These are phyloP conservation scores for Bonia amplexicaulis DNA, from an alignment of 176 grass and related monocot species.

Conservation along the genomic window DNA sequence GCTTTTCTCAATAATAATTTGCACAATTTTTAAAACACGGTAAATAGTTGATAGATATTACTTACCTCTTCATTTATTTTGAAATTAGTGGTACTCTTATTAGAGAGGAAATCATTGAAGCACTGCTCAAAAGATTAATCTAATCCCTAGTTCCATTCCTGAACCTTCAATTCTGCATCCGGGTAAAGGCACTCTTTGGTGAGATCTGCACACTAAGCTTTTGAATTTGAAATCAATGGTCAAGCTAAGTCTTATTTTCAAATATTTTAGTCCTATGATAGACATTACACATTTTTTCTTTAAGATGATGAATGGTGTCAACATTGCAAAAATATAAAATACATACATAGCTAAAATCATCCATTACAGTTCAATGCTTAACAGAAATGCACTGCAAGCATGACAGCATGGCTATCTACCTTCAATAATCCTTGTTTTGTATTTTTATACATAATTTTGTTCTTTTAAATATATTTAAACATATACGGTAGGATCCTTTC, in stretches of 20 bases:
- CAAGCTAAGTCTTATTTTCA: neutral
- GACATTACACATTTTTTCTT: neutral
- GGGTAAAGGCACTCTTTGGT: neutral
- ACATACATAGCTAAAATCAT: neutral
- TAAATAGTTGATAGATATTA: too few relatives aligned
- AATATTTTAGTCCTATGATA: neutral
- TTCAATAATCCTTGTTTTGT: too few relatives aligned
- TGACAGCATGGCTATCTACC: too few relatives aligned
- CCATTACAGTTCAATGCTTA: neutral
- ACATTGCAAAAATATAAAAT: neutral
- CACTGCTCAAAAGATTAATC: neutral
- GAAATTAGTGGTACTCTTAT: too few relatives aligned
- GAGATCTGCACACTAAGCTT: neutral
- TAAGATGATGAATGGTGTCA: neutral
- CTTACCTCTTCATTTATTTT: too few relatives aligned
- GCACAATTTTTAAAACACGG: too few relatives aligned
- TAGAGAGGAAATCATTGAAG: too few relatives aligned
- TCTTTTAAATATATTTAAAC: too few relatives aligned
- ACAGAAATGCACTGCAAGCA: neutral
- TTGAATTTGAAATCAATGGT: neutral
- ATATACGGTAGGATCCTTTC: too few relatives aligned
- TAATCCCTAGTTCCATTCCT: neutral
- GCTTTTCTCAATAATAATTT: too few relatives aligned
- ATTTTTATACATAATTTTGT: too few relatives aligned
- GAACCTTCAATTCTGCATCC: neutral